Evolutionary conservation across 2,329 filamentous ascomycete genomes (phyloP).

Genomic region (Pleomassaria siparia): DNA sequence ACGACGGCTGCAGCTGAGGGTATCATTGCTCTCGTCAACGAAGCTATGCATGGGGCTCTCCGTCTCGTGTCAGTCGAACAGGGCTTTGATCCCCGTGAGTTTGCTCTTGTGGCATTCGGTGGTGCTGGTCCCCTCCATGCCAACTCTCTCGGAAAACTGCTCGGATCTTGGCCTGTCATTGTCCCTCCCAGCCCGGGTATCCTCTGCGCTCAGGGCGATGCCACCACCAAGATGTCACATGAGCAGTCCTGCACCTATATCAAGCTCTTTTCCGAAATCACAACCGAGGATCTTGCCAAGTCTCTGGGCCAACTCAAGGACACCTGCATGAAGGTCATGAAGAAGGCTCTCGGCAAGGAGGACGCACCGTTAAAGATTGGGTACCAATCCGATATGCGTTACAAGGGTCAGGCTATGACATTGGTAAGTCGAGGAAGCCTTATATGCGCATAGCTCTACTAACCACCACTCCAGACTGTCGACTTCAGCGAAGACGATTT

Average conservation of each 20-base stretch:
- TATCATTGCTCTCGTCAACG: slow-evolving; percentile 54
- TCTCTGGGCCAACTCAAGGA: slow-evolving; percentile 42
- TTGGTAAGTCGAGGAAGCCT: slow-evolving; percentile 9
- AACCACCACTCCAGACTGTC: slow-evolving; percentile 15
- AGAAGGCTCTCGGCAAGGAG: slow-evolving; percentile 37
- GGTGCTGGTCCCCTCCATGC: slow-evolving; percentile 56
- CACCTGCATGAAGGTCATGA: slow-evolving; percentile 44
- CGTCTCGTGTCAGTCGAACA: slow-evolving; percentile 55
- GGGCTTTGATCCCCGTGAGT: slow-evolving; percentile 54
- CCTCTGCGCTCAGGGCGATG: slow-evolving; percentile 54
- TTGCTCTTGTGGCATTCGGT: slow-evolving; percentile 55
- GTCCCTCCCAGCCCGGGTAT: slow-evolving; percentile 54
- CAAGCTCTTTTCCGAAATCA: slow-evolving; percentile 42
- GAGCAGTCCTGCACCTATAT: slow-evolving; percentile 52
- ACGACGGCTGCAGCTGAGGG: slow-evolving; percentile 49
- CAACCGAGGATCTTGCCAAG: slow-evolving; percentile 34
- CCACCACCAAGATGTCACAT: slow-evolving; percentile 52
- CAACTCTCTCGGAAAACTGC: slow-evolving; percentile 52
- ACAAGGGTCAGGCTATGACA: slow-evolving; percentile 49
- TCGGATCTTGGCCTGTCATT: slow-evolving; percentile 57
- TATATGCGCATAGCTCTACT: neutral
- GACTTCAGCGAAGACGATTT: slow-evolving; percentile 42
- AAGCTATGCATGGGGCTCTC: slow-evolving; percentile 55
- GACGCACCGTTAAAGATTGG: slow-evolving; percentile 33
- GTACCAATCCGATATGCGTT: slow-evolving; percentile 52